Conservation (phyloP, 2,329 filamentous ascomycete genomes). For the Camptophora hylomeconis region DNA sequence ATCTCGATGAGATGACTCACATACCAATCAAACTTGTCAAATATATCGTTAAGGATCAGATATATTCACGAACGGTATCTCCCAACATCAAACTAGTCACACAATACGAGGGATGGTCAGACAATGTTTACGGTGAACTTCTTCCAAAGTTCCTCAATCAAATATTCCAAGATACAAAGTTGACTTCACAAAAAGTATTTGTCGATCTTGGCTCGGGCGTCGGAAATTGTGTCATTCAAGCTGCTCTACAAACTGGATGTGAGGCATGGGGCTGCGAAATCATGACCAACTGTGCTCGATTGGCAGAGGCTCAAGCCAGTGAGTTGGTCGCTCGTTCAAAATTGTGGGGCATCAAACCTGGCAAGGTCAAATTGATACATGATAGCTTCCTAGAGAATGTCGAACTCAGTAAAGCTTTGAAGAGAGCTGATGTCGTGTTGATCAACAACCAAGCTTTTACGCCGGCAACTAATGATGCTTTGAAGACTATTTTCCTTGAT, state of each 20-base stretch:
- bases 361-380: slow-evolving; percentile 63
- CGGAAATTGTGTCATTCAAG: slow-evolving; percentile 88
- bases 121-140: slow-evolving; percentile 91
- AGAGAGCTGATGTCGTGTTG: slow-evolving; percentile 82
- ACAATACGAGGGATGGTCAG: slow-evolving; percentile 78
- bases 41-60: slow-evolving; percentile 65
- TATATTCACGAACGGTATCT: slow-evolving; percentile 85
- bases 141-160: slow-evolving; percentile 70
- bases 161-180: slow-evolving; percentile 63
- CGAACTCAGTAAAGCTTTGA: slow-evolving; percentile 58
- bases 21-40: slow-evolving; percentile 62
- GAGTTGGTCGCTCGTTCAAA: slow-evolving; percentile 78
- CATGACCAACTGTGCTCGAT: slow-evolving; percentile 77
- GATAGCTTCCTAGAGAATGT: slow-evolving; percentile 72
- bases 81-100: slow-evolving; percentile 72
- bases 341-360: slow-evolving; percentile 76
- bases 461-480: slow-evolving; percentile 67
- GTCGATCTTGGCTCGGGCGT: slow-evolving; percentile 93
- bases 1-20: slow-evolving; percentile 55
- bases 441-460: slow-evolving; percentile 98
- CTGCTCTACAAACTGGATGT: slow-evolving; percentile 82
- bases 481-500: slow-evolving; percentile 84
- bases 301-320: slow-evolving; percentile 64
- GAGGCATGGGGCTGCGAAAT: slow-evolving; percentile 95
- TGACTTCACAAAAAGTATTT: slow-evolving; percentile 76